Conservation (phyloP, 495 filamentous ascomycete species). For the Penicillium salamii region DNA sequence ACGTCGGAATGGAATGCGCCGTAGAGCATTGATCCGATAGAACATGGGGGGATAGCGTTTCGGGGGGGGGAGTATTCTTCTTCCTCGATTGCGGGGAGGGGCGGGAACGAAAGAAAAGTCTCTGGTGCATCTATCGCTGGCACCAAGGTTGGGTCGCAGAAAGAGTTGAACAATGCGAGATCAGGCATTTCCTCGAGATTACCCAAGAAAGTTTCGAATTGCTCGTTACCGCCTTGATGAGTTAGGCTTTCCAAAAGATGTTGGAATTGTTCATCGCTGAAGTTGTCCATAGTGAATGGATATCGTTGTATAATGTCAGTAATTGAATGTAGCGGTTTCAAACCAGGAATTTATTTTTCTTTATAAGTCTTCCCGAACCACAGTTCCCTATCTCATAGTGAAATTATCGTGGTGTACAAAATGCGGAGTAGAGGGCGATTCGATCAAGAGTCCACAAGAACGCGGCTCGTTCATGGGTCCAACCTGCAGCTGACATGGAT, state of each 20-base stretch:
- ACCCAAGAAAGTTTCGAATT: background rate
- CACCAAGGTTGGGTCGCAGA: background rate
- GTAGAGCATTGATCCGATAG: background rate
- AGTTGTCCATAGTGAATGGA: background rate
- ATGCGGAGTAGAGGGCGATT: too few relatives aligned
- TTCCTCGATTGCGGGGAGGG: background rate
- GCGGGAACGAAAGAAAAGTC: background rate
- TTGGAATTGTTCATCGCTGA: background rate
- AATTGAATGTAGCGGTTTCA: too few relatives aligned
- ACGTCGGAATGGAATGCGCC: background rate
- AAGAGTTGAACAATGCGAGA: background rate
- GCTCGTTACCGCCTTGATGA: background rate
- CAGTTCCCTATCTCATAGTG: too few relatives aligned
- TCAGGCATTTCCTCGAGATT: background rate
- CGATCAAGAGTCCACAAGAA: too few relatives aligned
- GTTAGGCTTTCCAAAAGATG: background rate
- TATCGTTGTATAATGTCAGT: too few relatives aligned
- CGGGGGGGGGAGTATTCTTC: background rate
- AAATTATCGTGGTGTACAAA: too few relatives aligned
- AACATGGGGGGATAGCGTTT: background rate
- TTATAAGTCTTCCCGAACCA: background rate
- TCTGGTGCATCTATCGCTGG: background rate
- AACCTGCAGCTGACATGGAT: background rate
- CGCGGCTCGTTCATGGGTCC: background rate
- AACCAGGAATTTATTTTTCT: too few relatives aligned